A percentile compares a stretch with the other conserved stretches of the same genome.
These are phyloP conservation scores for Cynara cardunculus DNA, from an alignment of 129 eudicot genomes.

Conservation along the genomic window DNA sequence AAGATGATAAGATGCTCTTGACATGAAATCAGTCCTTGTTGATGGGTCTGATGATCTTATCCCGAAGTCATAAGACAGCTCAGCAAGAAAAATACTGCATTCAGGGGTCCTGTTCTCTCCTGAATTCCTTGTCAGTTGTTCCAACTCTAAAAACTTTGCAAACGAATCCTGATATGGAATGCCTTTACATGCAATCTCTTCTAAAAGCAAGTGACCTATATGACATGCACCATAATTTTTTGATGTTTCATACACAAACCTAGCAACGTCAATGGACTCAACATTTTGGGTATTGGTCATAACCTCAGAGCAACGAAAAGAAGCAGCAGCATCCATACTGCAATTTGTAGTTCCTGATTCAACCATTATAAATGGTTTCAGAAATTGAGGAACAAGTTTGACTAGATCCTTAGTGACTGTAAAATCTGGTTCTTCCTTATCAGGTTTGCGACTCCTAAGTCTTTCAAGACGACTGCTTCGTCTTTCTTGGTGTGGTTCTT, in stretches of 20 bases:
- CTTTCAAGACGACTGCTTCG: conserved; percentile 82
- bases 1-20: conserved; percentile 73
- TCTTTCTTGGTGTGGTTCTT: conserved; percentile 86
- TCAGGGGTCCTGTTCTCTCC: conserved; percentile 68
- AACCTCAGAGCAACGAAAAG: conserved; percentile 30
- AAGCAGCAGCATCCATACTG: conserved; percentile 20
- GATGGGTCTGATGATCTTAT: conserved; percentile 47
- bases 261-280: conserved; percentile 50
- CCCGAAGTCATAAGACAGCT: conserved; percentile 76
- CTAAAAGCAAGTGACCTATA: conserved; percentile 76
- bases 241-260: conserved; percentile 54
- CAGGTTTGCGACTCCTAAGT: conserved; percentile 85
- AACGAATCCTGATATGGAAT: conserved; percentile 47
- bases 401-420: conserved; percentile 56
- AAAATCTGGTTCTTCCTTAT: conserved; percentile 71
- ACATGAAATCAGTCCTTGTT: conserved; percentile 35
- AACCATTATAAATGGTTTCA: conserved; percentile 52
- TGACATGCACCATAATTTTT: conserved; percentile 78
- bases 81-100: conserved; percentile 87
- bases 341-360: conserved; percentile 37
- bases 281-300: conserved; percentile 28
- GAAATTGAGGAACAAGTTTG: conserved; percentile 64
- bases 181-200: conserved; percentile 49
- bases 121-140: conserved; percentile 64
- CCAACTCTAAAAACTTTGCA: conserved; percentile 68